These are phyloP conservation scores for Erodium trifolium DNA, from an alignment of 441 rosid species.

Conservation along the genomic window DNA sequence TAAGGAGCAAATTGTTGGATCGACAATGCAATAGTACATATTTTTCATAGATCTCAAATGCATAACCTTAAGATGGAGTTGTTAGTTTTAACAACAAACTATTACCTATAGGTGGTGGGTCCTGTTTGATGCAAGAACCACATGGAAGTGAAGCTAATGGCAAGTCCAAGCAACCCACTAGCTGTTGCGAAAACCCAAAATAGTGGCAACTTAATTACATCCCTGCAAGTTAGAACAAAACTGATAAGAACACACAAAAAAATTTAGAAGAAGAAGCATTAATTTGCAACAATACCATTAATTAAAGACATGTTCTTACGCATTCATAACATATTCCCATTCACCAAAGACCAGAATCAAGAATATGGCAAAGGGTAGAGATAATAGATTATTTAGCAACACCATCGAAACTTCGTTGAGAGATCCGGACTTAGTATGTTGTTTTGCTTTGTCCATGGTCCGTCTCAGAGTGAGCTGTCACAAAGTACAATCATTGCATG, in stretches of 20 bases:
- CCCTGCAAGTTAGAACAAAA: conserved; percentile 34
- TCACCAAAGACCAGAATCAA: conserved; percentile 56
- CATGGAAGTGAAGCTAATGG: conserved; percentile 91
- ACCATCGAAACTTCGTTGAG: conserved; percentile 89
- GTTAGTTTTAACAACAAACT: background rate
- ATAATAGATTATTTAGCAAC: conserved; percentile 73
- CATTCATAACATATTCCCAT: conserved; percentile 59
- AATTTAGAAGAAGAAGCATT: conserved; percentile 1
- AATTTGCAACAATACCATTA: background rate
- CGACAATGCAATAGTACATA: background rate
- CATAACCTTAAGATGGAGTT: background rate
- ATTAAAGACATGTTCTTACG: conserved; percentile 34
- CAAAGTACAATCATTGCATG: conserved; percentile 16
- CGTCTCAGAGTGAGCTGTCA: conserved; percentile 67
- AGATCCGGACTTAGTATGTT: conserved; percentile 54
- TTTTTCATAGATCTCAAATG: background rate
- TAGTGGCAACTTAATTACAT: conserved; percentile 53
- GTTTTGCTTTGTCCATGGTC: conserved; percentile 89
- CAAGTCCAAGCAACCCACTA: conserved; percentile 82
- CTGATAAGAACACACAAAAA: background rate
- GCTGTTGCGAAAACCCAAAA: conserved; percentile 82
- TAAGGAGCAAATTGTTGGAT: background rate
- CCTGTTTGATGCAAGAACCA: conserved; percentile 95
- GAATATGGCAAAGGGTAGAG: conserved; percentile 66
- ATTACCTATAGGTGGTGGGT: conserved; percentile 84